phyloP scores from a whole-genome alignment of 2,329 filamentous ascomycete species.

The Alternaria sp. region DNA sequence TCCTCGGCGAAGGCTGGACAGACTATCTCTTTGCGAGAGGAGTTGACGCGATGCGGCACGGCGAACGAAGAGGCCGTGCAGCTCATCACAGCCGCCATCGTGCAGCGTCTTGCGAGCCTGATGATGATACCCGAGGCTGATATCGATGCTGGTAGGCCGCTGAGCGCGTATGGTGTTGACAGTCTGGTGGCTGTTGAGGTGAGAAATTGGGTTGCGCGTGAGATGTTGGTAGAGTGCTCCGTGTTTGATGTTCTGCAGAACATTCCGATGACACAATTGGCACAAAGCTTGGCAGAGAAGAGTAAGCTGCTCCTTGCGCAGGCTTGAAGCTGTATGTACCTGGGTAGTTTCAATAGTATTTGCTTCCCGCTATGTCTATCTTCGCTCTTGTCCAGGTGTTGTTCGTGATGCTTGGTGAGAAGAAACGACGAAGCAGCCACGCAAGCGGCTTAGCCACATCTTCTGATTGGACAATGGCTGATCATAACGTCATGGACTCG shows the following conservation, averaged over 20 bases:
- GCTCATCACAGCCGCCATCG: conserved; percentile 8
- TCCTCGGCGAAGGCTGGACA: conserved; percentile 4
- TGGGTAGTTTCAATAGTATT: no score
- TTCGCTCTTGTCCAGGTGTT: not conserved
- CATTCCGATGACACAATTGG: conserved; percentile 9
- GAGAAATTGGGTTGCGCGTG: conserved; percentile 15
- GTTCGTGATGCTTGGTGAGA: not conserved
- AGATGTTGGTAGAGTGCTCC: conserved; percentile 5
- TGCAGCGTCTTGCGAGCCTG: conserved; percentile 9
- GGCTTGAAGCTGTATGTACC: not conserved
- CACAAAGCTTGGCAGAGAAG: conserved; percentile 12
- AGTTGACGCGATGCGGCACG: conserved; percentile 5
- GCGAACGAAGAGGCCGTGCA: conserved; percentile 6
- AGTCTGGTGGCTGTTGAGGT: conserved; percentile 28
- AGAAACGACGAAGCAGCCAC: not conserved
- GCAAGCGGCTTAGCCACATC: not conserved
- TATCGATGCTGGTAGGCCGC: conserved; percentile 21
- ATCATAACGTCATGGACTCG: conserved; percentile 13
- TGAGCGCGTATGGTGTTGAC: conserved; percentile 28
- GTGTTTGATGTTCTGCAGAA: conserved; percentile 17
- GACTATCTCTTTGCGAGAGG: not conserved
- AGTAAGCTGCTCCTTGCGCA: conserved; percentile 6
- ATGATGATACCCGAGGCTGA: conserved; percentile 18
- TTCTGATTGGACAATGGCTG: conserved; percentile 2
- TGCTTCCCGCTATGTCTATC: no score